A percentile compares a stretch with the other conserved stretches of the same genome.
Conservation (phyloP, 805 yeast species). For the Candida cerambycidarum region DNA sequence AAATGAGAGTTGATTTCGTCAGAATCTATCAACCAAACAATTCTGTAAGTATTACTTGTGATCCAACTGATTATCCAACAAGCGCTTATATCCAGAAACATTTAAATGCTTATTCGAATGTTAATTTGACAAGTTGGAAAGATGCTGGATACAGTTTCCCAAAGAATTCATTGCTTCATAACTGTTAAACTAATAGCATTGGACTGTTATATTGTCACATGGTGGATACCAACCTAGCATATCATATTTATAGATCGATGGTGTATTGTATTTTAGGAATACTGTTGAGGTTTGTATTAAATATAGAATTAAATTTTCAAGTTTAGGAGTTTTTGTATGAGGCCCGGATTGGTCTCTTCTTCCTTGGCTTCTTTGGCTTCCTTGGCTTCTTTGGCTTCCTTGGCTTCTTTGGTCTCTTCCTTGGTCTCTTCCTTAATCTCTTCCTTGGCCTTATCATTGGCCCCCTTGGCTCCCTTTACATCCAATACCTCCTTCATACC, state of each 20-base stretch:
- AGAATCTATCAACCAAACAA: conserved; percentile 87
- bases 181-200: too few species aligned
- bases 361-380: neutral
- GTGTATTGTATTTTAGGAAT: neutral
- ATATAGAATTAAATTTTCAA: conserved; percentile 3
- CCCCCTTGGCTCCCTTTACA: neutral
- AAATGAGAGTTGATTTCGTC: conserved; percentile 78
- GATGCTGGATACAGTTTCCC: conserved; percentile 63
- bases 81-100: conserved; percentile 76
- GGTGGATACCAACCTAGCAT: too few species aligned
- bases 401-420: neutral
- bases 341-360: neutral
- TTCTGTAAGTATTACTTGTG: conserved; percentile 68
- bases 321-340: conserved; percentile 6
- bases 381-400: too few species aligned
- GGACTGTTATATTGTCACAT: too few species aligned
- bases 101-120: conserved; percentile 62
- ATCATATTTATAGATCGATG: conserved; percentile 1
- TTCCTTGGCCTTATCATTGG: neutral
- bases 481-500: conserved; percentile 12
- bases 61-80: conserved; percentile 85
- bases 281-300: neutral
- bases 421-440: conserved; percentile 5
- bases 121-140: conserved; percentile 73
- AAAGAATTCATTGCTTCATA: conserved; percentile 30